A percentile compares a stretch with the other conserved stretches of the same genome.
phyloP scores from a whole-genome alignment of 805 yeast species.

The Candida peoriensis region DNA sequence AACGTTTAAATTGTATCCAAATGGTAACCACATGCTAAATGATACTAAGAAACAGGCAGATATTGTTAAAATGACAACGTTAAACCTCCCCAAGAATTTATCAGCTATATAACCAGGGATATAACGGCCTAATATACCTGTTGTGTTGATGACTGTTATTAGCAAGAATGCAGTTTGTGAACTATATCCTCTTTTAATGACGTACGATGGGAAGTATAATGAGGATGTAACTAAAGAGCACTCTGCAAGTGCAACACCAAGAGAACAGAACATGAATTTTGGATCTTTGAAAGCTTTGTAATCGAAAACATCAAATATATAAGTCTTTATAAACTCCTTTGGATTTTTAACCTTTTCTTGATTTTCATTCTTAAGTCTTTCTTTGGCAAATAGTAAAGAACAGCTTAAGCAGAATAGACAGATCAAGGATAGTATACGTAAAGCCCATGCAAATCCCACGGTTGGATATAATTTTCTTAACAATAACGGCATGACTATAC shows the following conservation, averaged over 20 bases:
- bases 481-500: constrained; percentile 49
- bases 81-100: constrained; percentile 43
- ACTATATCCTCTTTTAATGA: constrained; percentile 41
- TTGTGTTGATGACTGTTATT: constrained; percentile 41
- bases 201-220: constrained; percentile 50
- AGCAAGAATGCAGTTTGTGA: constrained; percentile 40
- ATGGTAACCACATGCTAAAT: constrained; percentile 39
- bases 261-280: constrained; percentile 37
- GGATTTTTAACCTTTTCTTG: constrained; percentile 5
- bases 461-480: constrained; percentile 42
- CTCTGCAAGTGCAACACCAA: constrained; percentile 38
- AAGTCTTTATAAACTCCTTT: constrained; percentile 12
- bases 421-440: constrained; percentile 46
- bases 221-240: constrained; percentile 32
- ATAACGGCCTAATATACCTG: constrained; percentile 42
- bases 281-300: constrained; percentile 37
- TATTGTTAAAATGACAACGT: constrained; percentile 39
- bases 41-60: constrained; percentile 30
- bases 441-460: constrained; percentile 58
- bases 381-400: constrained; percentile 36
- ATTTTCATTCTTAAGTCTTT: constrained; percentile 28
- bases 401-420: constrained; percentile 33
- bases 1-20: constrained; percentile 30
- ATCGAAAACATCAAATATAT: constrained; percentile 30
- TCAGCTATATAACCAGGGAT: constrained; percentile 43